Evolutionary conservation across 2,329 filamentous ascomycete genomes (phyloP).

Genomic region (Verticillium zaregamsianum): DNA sequence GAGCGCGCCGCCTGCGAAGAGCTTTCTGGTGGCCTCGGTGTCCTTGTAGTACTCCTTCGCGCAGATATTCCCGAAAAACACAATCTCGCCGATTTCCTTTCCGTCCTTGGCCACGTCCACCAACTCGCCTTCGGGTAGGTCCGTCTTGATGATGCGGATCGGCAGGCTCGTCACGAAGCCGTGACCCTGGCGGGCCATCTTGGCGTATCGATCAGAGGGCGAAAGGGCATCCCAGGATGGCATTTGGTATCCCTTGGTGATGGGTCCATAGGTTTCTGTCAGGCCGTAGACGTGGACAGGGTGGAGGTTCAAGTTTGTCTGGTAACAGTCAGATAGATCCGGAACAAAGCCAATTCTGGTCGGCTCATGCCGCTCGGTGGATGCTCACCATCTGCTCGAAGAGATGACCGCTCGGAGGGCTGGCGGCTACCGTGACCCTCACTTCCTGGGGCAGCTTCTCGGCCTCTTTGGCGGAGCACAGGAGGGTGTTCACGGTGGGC

Average conservation of each 20-base stretch:
- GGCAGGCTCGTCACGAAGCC: slow-evolving; percentile 82
- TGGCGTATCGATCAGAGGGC: slow-evolving; percentile 71
- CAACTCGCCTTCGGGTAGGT: slow-evolving; percentile 63
- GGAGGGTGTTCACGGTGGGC: slow-evolving; percentile 86
- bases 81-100: slow-evolving; percentile 75
- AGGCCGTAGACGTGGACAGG: slow-evolving; percentile 92
- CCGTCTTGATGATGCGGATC: slow-evolving; percentile 75
- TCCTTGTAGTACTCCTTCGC: slow-evolving; percentile 92
- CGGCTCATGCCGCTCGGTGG: neutral
- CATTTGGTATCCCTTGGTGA: slow-evolving; percentile 89
- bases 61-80: slow-evolving; percentile 90
- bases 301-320: slow-evolving; percentile 67
- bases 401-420: slow-evolving; percentile 81
- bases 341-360: neutral
- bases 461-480: slow-evolving; percentile 78
- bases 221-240: slow-evolving; percentile 78
- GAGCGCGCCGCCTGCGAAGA: slow-evolving; percentile 81
- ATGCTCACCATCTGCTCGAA: slow-evolving; percentile 81
- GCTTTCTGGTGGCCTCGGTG: slow-evolving; percentile 73
- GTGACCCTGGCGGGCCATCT: slow-evolving; percentile 92
- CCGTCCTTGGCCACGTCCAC: slow-evolving; percentile 66
- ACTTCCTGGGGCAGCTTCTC: slow-evolving; percentile 65
- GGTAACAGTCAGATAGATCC: neutral
- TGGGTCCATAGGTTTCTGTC: slow-evolving; percentile 88
- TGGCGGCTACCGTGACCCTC: slow-evolving; percentile 86